phyloP scores from a whole-genome alignment of 2,329 filamentous ascomycete species.

The Botryotinia globosa region DNA sequence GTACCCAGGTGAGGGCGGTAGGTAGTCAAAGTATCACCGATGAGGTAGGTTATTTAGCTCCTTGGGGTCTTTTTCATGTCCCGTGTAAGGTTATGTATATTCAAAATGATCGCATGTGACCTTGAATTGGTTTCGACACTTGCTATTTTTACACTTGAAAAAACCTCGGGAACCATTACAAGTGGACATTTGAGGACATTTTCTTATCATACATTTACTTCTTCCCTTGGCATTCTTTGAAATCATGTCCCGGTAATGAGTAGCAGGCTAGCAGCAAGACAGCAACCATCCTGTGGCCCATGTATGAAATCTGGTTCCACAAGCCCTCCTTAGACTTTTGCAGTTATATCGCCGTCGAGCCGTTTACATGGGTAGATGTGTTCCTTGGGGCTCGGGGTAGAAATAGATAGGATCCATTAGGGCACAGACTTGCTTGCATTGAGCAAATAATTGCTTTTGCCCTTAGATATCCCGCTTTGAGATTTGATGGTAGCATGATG shows the following conservation, averaged over 20 bases:
- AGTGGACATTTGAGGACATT: neutral
- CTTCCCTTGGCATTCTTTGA: neutral
- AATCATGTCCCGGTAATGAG: neutral
- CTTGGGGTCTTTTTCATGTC: neutral
- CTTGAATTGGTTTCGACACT: neutral
- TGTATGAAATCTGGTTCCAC: neutral
- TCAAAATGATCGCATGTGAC: neutral
- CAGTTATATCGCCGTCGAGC: neutral
- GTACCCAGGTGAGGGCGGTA: neutral
- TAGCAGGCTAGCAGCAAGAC: neutral
- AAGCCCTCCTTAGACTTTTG: neutral
- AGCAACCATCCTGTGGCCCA: neutral
- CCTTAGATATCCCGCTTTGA: neutral
- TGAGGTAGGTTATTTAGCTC: neutral
- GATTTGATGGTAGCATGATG: neutral
- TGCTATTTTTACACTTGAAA: neutral
- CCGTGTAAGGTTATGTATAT: no score
- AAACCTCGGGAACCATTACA: neutral
- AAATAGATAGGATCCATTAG: neutral
- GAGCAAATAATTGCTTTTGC: constrained; percentile 8
- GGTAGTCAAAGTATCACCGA: neutral
- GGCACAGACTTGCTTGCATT: constrained; percentile 9
- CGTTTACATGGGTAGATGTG: neutral
- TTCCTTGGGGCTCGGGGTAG: neutral
- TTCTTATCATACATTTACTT: neutral